A percentile compares a stretch with the other conserved stretches of the same genome.
These are phyloP conservation scores for Cunninghamia lanceolata DNA, from an alignment of 75 land plant species.

Conservation along the genomic window DNA sequence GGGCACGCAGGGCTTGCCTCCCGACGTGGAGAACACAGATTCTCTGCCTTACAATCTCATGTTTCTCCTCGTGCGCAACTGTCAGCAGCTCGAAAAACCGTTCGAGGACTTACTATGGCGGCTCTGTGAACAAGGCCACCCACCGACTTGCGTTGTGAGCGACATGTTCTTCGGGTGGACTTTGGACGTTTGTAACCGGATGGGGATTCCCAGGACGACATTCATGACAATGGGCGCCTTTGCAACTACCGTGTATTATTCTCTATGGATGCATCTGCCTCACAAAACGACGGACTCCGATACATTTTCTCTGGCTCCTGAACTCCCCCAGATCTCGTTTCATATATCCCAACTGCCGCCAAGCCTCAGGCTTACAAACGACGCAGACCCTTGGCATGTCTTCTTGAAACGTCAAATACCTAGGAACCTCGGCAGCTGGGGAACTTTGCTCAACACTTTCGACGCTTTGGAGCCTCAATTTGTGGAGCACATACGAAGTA, in stretches of 20 bases:
- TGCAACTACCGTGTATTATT: conserved; percentile 21
- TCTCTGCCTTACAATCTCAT: conserved; percentile 16
- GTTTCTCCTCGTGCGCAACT: conserved; percentile 12
- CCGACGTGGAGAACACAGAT: conserved; percentile 31
- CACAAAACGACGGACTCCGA: not conserved
- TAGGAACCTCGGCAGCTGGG: not conserved
- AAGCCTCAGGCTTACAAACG: not conserved
- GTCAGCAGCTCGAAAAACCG: conserved; percentile 25
- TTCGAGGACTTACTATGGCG: conserved; percentile 15
- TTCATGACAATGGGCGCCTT: conserved; percentile 35
- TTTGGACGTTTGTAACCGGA: conserved; percentile 26
- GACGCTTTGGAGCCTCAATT: not conserved
- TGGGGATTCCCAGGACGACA: conserved; percentile 10
- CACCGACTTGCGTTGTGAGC: conserved; percentile 42
- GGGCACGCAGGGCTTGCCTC: conserved; percentile 31
- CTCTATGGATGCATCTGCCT: conserved; percentile 24
- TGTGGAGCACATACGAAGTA: not conserved
- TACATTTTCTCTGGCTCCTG: not conserved
- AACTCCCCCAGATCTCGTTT: not conserved
- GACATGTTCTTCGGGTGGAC: conserved; percentile 65
- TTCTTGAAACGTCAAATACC: not conserved
- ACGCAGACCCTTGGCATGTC: not conserved
- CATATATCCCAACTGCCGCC: not conserved
- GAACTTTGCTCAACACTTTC: not conserved
- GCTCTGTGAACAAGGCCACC: not conserved